Evolutionary conservation across 1,284 basidiomycete species (phyloP).

Genomic region (Farysia itapuensis): DNA sequence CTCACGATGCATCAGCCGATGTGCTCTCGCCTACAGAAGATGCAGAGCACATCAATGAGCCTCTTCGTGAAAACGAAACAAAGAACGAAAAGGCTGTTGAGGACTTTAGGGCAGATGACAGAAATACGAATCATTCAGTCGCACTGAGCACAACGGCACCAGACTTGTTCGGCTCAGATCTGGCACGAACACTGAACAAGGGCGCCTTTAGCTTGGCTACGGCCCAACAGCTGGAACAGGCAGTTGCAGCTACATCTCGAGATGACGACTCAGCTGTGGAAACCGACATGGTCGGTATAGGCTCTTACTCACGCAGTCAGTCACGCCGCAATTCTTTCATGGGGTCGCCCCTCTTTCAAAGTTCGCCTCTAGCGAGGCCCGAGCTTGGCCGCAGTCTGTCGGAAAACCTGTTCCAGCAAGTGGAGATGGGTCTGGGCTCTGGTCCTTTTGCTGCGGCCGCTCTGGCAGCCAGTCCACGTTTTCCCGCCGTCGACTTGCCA

Average conservation of each 20-base stretch:
- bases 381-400: not conserved
- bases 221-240: not conserved
- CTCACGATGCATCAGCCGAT: conserved; percentile 12
- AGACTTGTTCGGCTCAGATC: conserved; percentile 1
- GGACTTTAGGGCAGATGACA: not conserved
- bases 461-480: conserved; percentile 16
- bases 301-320: conserved; percentile 34
- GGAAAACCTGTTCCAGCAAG: conserved; percentile 7
- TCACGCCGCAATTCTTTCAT: conserved; percentile 43
- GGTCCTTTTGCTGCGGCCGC: conserved; percentile 28
- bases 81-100: not conserved
- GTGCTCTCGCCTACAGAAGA: too few species aligned
- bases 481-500: conserved; percentile 1
- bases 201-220: not conserved
- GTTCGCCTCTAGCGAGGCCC: not conserved
- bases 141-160: not conserved
- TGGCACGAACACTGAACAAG: not conserved
- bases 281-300: conserved; percentile 39
- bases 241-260: not conserved
- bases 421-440: conserved; percentile 29
- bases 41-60: conserved; percentile 4
- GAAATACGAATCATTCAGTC: too few species aligned
- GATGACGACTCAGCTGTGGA: not conserved
- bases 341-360: conserved; percentile 3
- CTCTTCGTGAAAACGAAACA: not conserved